Evolutionary conservation across 129 eudicot genomes (phyloP), one percentile per base, ranked within the genome.

Genomic region (Mikania micrantha): DNA sequence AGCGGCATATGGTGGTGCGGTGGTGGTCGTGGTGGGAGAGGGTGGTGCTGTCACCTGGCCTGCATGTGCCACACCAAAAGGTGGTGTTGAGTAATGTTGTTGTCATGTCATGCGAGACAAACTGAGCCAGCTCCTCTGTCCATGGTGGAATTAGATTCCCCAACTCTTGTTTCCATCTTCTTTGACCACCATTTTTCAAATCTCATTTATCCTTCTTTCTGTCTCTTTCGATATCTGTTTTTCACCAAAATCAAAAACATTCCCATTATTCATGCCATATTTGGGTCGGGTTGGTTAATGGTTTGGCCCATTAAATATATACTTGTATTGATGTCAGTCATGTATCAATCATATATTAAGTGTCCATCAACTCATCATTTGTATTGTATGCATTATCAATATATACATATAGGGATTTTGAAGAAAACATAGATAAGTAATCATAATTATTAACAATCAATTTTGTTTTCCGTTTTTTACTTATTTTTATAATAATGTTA

Each of bases 101-200:
- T 67, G 79, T 75, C 79, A 75, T 67, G 69, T 75, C 79, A 75
- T 58, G 69, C 74, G 68, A 35, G 79, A 75, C 79, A 75, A 75
- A 75, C 74, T 67, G 67, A 57, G 79, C 69, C 79, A 67, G 79
- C 79, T 75, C 63, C 59, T 75, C 68, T 75, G 79, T 45, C 74
- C 69, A 73, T 73, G 69, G 41, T 73, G 49, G 62, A 62, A 73
- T 73, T 73, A 75, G 79, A 75, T 75, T 75, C 79, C 74, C 74
- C 62, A 66, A 67, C 62, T 67, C 74, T 75, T 75, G 74, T 75
- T 75, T 67, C 66, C 66, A 64, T 65, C 72, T 54, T 41, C 72
- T 52, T 16, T 31, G 19, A 12, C 52, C 4, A 34, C 25, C 64
- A 9, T 56, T 2, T 58, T 10, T 50, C 61, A 47, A n/a, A 40